phyloP scores from a whole-genome alignment of 352 stramenopile genomes.

The Aphanomyces stellatus region DNA sequence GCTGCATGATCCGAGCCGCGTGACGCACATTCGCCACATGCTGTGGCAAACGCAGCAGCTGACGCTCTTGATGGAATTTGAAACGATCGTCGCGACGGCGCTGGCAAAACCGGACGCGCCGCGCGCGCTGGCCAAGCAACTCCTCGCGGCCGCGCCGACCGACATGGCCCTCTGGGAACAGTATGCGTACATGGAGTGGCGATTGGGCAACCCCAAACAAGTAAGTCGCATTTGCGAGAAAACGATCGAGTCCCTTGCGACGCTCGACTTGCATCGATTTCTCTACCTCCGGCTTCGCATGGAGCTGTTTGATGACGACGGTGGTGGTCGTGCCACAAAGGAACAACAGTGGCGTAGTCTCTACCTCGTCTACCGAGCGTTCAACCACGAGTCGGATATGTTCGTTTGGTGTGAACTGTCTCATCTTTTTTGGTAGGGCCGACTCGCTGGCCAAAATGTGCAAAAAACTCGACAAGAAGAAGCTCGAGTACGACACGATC shows the following conservation, averaged over 20 bases:
- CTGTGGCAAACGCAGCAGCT: neutral
- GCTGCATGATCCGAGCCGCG: neutral
- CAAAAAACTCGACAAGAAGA: neutral
- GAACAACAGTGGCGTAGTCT: neutral
- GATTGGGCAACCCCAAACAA: constrained; percentile 35
- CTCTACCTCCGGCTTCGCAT: neutral
- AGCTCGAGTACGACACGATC: neutral
- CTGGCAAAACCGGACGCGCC: neutral
- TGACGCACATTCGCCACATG: neutral
- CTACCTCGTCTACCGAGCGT: neutral
- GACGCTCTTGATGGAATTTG: neutral
- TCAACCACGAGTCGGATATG: neutral
- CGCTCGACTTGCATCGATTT: neutral
- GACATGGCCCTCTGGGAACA: neutral
- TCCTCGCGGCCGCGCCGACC: neutral
- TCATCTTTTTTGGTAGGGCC: no score
- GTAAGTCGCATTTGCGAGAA: constrained; percentile 49
- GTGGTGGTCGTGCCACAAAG: neutral
- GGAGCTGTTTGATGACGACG: neutral
- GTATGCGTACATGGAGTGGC: constrained; percentile 47
- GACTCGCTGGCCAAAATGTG: neutral
- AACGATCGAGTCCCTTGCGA: constrained; percentile 30
- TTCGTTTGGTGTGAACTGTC: neutral
- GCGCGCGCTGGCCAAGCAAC: neutral
- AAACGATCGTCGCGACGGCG: neutral